Conservation (phyloP, 2,329 filamentous ascomycete species). For the Escovopsis sp. region DNA sequence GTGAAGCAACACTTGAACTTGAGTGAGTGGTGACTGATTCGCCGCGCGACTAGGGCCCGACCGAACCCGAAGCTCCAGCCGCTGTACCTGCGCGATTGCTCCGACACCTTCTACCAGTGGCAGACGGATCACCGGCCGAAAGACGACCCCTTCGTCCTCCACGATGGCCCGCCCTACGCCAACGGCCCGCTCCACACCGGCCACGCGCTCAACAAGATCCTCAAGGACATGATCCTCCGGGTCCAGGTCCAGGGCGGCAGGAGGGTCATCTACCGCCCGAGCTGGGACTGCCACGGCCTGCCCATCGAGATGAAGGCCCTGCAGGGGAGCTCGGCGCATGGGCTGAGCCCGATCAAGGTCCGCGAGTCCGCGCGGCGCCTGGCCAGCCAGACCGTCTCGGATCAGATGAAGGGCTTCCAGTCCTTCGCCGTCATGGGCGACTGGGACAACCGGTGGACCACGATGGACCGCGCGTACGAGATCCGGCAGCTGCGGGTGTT, state of each 20-base stretch:
- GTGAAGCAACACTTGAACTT: neutral
- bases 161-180: constrained; percentile 94
- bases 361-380: constrained; percentile 49
- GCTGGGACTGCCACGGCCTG: constrained; percentile 96
- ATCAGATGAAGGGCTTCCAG: constrained; percentile 60
- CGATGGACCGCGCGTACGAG: constrained; percentile 65
- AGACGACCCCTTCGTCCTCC: constrained; percentile 57
- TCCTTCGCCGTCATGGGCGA: constrained; percentile 68
- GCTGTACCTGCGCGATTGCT: constrained; percentile 57
- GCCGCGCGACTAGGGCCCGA: constrained; percentile 28
- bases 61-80: constrained; percentile 34
- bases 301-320: constrained; percentile 95
- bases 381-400: constrained; percentile 51
- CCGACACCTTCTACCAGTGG: constrained; percentile 83
- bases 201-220: constrained; percentile 90
- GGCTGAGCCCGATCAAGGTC: constrained; percentile 40
- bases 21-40: neutral
- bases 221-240: constrained; percentile 86
- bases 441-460: constrained; percentile 63
- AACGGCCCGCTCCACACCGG: constrained; percentile 87
- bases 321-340: constrained; percentile 32
- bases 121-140: constrained; percentile 47
- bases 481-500: constrained; percentile 62
- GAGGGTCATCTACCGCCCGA: constrained; percentile 68
- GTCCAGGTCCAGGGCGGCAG: constrained; percentile 59